Conservation (phyloP, 495 filamentous ascomycete species). For the Xylaria sp. region DNA sequence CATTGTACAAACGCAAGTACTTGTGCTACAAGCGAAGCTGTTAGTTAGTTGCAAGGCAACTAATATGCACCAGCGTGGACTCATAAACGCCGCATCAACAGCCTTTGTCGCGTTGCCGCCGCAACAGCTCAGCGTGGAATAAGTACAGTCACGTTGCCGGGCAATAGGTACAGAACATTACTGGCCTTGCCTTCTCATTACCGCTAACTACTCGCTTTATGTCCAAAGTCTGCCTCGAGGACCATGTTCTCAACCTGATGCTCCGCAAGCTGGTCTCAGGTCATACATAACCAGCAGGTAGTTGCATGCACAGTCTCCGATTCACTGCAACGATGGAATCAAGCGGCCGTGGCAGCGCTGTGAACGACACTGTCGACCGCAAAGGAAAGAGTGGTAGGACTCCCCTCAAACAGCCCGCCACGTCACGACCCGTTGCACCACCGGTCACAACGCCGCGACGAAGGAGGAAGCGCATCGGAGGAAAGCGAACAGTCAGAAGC, state of each 20-base stretch:
- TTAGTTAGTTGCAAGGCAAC: background rate
- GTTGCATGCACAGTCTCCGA: background rate
- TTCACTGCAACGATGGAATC: background rate
- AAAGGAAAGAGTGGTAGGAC: constrained; percentile 16
- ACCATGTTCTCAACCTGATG: background rate
- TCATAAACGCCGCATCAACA: background rate
- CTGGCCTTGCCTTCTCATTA: background rate
- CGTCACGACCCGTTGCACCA: background rate
- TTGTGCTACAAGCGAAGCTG: background rate
- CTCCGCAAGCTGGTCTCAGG: background rate
- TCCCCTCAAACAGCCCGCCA: constrained; percentile 13
- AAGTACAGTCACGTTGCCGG: background rate
- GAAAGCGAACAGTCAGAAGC: constrained; percentile 22
- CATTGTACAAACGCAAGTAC: background rate
- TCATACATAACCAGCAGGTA: background rate
- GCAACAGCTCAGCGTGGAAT: background rate
- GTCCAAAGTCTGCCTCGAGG: background rate
- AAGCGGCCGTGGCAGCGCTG: background rate
- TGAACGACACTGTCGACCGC: background rate
- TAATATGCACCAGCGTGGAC: background rate
- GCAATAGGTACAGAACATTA: background rate
- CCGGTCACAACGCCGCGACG: constrained; percentile 1
- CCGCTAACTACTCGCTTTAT: background rate
- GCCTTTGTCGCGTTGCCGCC: background rate
- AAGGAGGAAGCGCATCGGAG: constrained; percentile 18